Base-by-base conservation (phyloP, 2,329 filamentous ascomycete genomes). In the Cladosporium velox region DNA sequence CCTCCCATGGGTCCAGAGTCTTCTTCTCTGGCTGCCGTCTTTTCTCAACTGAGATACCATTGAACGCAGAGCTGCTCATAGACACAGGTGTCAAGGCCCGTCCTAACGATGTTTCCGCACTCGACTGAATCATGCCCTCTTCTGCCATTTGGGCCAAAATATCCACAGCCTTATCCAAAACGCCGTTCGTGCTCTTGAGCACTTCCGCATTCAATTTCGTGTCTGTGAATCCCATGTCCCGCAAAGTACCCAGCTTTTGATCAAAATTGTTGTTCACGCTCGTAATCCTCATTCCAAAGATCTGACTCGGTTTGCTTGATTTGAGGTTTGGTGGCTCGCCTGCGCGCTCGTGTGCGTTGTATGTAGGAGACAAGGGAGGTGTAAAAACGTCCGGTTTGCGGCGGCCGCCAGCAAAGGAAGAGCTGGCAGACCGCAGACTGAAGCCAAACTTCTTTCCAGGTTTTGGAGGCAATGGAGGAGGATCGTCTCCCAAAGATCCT, bases 171-270 rank as follows among this genome's bases (percentile, higher is more conserved):
- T 88, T 90, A 71, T 97, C 92, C 66, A 99, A 76, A 74, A 95
- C 93, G 4, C 94, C 93, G 73, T 90, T 89, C 34, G 96, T 85
- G 3, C 91, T 90, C 75, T 93, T 93, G 21, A 99, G 81, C 30
- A 97, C 88, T 62, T 90, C 88, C 4, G 87, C 84, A 74, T 97
- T 98, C 67, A 91, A 87, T 72, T 90, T 91, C 51, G 90, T 88
- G 75, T 99, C 93, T 4, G 82, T 83, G 73, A 99, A 99, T 0
- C 95, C 95, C 93, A 98, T 96, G 65, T 97, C 93, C 65, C 88
- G 87, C 66, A 99, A 80, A 62, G 87, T 88, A 3, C 84, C 83
- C 76, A 98, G 79, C 77, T 98, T 98, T 59, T 85, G 84, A 52
- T 96, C 92, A 64, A 89, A 84, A 66, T 88, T 88, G 70, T 90